A percentile compares a stretch with the other conserved stretches of the same genome.
Evolutionary conservation across 1,139 yeast genomes (phyloP).

Genomic region (Geotrichum candidum): DNA sequence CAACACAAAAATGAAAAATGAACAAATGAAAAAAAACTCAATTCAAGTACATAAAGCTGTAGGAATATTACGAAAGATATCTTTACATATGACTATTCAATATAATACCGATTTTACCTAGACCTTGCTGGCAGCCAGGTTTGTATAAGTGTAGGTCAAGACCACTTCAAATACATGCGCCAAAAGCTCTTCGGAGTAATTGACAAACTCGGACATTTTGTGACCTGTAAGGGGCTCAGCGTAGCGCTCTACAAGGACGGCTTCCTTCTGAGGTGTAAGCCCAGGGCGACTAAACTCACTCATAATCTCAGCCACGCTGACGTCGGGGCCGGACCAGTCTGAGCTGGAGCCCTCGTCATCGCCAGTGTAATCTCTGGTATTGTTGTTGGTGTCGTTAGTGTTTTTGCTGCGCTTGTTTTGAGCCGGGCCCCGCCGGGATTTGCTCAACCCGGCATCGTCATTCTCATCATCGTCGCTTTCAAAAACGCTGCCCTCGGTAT

Average conservation of each 20-base stretch:
- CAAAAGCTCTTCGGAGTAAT: conserved; percentile 8
- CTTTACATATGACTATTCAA: too few relatives aligned
- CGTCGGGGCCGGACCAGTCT: background rate
- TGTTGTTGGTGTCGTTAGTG: background rate
- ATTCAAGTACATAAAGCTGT: background rate
- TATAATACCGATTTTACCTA: too few relatives aligned
- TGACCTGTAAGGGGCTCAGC: conserved; percentile 9
- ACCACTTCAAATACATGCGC: conserved; percentile 13
- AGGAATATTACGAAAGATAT: too few relatives aligned
- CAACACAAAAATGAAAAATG: too few relatives aligned
- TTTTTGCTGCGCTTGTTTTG: background rate
- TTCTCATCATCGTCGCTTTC: background rate
- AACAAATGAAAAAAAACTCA: background rate
- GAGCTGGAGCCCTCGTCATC: background rate
- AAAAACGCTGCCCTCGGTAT: background rate
- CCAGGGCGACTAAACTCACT: conserved; percentile 11
- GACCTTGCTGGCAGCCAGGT: background rate
- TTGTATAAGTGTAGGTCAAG: conserved; percentile 8
- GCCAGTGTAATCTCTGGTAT: background rate
- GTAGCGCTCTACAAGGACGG: conserved; percentile 2
- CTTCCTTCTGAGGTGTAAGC: conserved; percentile 2
- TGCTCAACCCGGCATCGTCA: background rate
- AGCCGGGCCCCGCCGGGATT: background rate
- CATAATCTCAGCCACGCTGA: conserved; percentile 13
- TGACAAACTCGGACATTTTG: conserved; percentile 11